Evolutionary conservation across 306 rosid genomes (phyloP).

Genomic region (Castanopsis chinensis): DNA sequence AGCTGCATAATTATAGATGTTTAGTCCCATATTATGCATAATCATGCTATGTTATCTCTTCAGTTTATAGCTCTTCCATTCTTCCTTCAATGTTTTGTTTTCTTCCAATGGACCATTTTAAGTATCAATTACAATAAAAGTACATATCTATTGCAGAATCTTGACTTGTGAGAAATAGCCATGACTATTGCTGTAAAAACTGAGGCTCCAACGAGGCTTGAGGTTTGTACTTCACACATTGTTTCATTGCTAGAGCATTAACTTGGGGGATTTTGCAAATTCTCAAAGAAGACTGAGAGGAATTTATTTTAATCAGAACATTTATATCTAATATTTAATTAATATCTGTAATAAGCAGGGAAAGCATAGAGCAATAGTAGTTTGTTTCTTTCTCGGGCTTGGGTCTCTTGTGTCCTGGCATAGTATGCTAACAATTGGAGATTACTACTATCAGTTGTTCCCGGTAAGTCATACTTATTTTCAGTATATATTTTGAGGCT

Average conservation of each 20-base stretch:
- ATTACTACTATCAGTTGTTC: constrained; percentile 72
- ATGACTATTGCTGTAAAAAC: constrained; percentile 28
- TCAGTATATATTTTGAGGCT: not conserved
- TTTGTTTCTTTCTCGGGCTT: constrained; percentile 78
- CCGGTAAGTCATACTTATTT: constrained; percentile 46
- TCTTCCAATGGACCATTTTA: not conserved
- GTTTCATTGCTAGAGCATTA: not conserved
- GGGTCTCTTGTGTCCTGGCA: constrained; percentile 85
- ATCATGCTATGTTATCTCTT: not conserved
- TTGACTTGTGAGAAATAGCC: constrained; percentile 9
- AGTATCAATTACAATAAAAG: not conserved
- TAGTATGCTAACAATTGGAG: constrained; percentile 70
- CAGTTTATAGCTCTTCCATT: not conserved
- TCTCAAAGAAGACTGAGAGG: not conserved
- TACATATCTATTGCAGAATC: not conserved
- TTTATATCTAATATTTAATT: not conserved
- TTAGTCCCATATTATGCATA: not conserved
- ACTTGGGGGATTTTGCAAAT: not conserved
- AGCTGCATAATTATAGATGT: not conserved
- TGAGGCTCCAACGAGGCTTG: constrained; percentile 32
- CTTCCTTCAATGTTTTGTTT: not conserved
- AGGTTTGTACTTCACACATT: constrained; percentile 33
- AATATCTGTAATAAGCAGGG: constrained; percentile 45
- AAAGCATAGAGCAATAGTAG: constrained; percentile 51
- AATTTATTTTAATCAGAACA: not conserved